These are phyloP conservation scores for Pestalotiopsis sp. DNA, from an alignment of 2,329 filamentous ascomycete genomes.

Conservation along the genomic window DNA sequence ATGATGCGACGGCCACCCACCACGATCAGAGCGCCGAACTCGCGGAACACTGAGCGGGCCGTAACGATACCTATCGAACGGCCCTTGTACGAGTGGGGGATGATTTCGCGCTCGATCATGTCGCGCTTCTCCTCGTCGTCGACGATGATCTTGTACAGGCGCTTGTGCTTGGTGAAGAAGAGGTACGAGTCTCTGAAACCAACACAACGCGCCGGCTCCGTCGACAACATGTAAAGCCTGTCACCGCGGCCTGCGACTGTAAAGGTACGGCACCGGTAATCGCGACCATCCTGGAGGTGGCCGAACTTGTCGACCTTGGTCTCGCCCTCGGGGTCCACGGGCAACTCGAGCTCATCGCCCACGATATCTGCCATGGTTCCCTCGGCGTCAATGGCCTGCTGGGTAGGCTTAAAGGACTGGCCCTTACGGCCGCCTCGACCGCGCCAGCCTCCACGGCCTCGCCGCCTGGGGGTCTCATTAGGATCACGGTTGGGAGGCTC, in stretches of 20 bases:
- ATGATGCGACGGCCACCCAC: slow-evolving; percentile 84
- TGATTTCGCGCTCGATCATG: slow-evolving; percentile 92
- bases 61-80: slow-evolving; percentile 96
- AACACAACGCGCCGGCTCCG: slow-evolving; percentile 93
- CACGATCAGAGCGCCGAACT: slow-evolving; percentile 93
- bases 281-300: slow-evolving; percentile 77
- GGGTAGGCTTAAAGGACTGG: slow-evolving; percentile 74
- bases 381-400: slow-evolving; percentile 90
- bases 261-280: slow-evolving; percentile 96
- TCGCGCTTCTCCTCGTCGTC: slow-evolving; percentile 97
- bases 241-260: slow-evolving; percentile 83
- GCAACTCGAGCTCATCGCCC: slow-evolving; percentile 88
- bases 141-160: slow-evolving; percentile 97
- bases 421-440: slow-evolving; percentile 68
- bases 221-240: slow-evolving; percentile 96
- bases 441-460: slow-evolving; percentile 73
- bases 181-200: slow-evolving; percentile 98
- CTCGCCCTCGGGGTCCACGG: slow-evolving; percentile 86
- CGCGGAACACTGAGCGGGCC: slow-evolving; percentile 92
- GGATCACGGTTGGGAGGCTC: slow-evolving; percentile 56
- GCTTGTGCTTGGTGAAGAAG: slow-evolving; percentile 97
- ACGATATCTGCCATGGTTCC: slow-evolving; percentile 89
- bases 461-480: slow-evolving; percentile 61
- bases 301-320: slow-evolving; percentile 91
- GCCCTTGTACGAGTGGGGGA: slow-evolving; percentile 98